A percentile compares a stretch with the other conserved stretches of the same genome.
These are phyloP conservation scores for Lagenidium giganteum DNA, from an alignment of 352 stramenopile species.

Conservation along the genomic window DNA sequence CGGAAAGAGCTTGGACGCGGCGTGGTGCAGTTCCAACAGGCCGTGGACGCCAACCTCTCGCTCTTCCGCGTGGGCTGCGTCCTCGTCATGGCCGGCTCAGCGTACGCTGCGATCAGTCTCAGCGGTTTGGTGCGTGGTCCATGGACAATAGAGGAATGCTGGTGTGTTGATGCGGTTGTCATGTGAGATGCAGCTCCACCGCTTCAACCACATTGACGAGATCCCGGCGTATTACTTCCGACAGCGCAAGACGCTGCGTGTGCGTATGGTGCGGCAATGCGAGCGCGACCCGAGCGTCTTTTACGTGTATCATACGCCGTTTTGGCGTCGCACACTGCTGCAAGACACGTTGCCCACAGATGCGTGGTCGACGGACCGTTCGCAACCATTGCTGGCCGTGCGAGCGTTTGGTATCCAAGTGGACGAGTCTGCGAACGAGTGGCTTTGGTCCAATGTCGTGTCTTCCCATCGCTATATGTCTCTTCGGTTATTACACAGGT, in stretches of 20 bases:
- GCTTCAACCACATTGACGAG: slow-evolving; percentile 47
- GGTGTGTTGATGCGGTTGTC: neutral
- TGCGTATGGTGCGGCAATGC: slow-evolving; percentile 66
- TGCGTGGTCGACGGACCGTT: slow-evolving; percentile 9
- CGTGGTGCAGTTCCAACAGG: slow-evolving; percentile 18
- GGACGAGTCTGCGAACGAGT: slow-evolving; percentile 62
- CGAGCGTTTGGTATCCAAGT: slow-evolving; percentile 70
- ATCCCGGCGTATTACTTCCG: slow-evolving; percentile 61
- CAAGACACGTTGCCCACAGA: slow-evolving; percentile 43
- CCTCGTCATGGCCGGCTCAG: slow-evolving; percentile 33
- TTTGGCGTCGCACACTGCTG: slow-evolving; percentile 48
- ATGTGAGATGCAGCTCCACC: slow-evolving; percentile 26
- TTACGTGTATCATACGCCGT: slow-evolving; percentile 80
- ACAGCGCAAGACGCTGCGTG: slow-evolving; percentile 63
- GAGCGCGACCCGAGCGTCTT: slow-evolving; percentile 63
- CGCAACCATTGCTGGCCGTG: slow-evolving; percentile 40
- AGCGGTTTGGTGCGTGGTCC: slow-evolving; percentile 41
- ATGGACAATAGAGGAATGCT: neutral
- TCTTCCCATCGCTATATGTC: slow-evolving; percentile 61
- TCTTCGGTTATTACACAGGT: slow-evolving; percentile 55
- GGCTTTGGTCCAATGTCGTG: slow-evolving; percentile 61
- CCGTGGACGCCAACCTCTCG: slow-evolving; percentile 62
- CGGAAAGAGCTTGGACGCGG: slow-evolving; percentile 6
- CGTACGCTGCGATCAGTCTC: slow-evolving; percentile 35
- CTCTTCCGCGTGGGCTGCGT: slow-evolving; percentile 58